These are phyloP conservation scores for Rosa lucieae DNA, from an alignment of 306 rosid species.

Conservation along the genomic window DNA sequence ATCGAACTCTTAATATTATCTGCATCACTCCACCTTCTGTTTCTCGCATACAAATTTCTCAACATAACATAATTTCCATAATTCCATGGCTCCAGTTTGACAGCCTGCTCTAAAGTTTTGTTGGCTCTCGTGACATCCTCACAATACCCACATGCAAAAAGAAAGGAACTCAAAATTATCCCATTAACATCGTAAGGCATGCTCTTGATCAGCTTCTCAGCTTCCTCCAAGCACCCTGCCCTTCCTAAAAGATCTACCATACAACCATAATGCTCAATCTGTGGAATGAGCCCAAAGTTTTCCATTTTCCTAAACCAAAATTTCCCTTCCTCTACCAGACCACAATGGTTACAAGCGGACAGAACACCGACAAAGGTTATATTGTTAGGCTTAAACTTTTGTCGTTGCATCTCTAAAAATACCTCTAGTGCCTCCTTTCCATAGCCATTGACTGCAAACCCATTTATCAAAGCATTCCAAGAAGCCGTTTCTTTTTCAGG, in stretches of 20 bases:
- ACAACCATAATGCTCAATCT: conserved; percentile 76
- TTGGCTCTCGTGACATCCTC: conserved; percentile 58
- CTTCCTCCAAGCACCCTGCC: conserved; percentile 72
- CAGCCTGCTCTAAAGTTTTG: conserved; percentile 47
- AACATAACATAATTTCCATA: conserved; percentile 56
- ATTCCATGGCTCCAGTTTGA: conserved; percentile 36
- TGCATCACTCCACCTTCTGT: conserved; percentile 59
- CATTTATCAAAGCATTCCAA: conserved; percentile 81
- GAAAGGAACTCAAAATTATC: conserved; percentile 64
- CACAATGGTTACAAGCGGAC: conserved; percentile 70
- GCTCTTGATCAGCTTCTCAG: conserved; percentile 48
- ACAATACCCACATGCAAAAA: conserved; percentile 57
- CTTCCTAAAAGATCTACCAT: conserved; percentile 72
- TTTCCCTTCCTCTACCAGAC: conserved; percentile 69
- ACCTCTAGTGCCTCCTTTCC: conserved; percentile 58
- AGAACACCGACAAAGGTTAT: conserved; percentile 55
- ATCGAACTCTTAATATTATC: conserved; percentile 56
- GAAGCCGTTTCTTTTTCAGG: conserved; percentile 47
- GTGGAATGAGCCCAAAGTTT: conserved; percentile 48
- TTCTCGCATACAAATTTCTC: conserved; percentile 62
- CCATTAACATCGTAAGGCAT: conserved; percentile 68
- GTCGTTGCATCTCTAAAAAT: conserved; percentile 43
- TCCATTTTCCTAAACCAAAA: conserved; percentile 53
- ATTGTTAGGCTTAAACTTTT: conserved; percentile 46
- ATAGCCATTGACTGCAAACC: conserved; percentile 67